Evolutionary conservation across 441 rosid species (phyloP).

Genomic region (Arabidopsis lyrata): DNA sequence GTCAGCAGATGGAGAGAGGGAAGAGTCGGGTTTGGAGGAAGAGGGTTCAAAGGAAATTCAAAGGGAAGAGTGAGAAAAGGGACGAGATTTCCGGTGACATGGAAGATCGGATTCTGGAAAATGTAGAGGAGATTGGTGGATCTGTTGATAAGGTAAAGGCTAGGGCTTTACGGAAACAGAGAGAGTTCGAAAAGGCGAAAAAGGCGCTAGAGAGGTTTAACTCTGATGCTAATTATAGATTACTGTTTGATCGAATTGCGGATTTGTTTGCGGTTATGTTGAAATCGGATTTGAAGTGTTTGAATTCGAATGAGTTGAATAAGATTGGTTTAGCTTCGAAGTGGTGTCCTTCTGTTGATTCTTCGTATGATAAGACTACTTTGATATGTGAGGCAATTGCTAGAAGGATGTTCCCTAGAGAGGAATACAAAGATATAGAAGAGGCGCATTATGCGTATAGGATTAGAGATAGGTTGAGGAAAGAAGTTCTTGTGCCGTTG

Average conservation of each 20-base stretch:
- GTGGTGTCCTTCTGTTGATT: slow-evolving; percentile 62
- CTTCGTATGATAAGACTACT: slow-evolving; percentile 51
- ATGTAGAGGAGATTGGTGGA: slow-evolving; percentile 18
- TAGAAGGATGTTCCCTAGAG: slow-evolving; percentile 49
- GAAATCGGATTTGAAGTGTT: slow-evolving; percentile 47
- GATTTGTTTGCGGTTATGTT: slow-evolving; percentile 50
- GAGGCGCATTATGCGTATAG: slow-evolving; percentile 55
- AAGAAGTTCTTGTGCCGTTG: slow-evolving; percentile 55
- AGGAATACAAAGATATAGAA: slow-evolving; percentile 50
- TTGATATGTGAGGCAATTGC: slow-evolving; percentile 60
- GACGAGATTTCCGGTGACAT: background rate
- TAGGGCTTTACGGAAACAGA: slow-evolving; percentile 38
- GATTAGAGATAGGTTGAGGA: slow-evolving; percentile 56
- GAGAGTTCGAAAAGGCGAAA: slow-evolving; percentile 47
- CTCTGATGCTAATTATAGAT: slow-evolving; percentile 47
- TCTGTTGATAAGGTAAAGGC: slow-evolving; percentile 29
- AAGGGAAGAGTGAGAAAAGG: slow-evolving; percentile 12
- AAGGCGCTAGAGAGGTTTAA: slow-evolving; percentile 49
- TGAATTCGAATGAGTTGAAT: slow-evolving; percentile 45
- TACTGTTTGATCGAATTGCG: slow-evolving; percentile 42
- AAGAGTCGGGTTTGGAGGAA: slow-evolving; percentile 22
- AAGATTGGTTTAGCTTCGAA: slow-evolving; percentile 57
- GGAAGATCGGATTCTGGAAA: slow-evolving; percentile 23
- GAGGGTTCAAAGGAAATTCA: slow-evolving; percentile 16
- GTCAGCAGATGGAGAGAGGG: slow-evolving; percentile 31